These are phyloP conservation scores for Tuber melanosporum DNA, from an alignment of 495 filamentous ascomycete species.

Conservation along the genomic window DNA sequence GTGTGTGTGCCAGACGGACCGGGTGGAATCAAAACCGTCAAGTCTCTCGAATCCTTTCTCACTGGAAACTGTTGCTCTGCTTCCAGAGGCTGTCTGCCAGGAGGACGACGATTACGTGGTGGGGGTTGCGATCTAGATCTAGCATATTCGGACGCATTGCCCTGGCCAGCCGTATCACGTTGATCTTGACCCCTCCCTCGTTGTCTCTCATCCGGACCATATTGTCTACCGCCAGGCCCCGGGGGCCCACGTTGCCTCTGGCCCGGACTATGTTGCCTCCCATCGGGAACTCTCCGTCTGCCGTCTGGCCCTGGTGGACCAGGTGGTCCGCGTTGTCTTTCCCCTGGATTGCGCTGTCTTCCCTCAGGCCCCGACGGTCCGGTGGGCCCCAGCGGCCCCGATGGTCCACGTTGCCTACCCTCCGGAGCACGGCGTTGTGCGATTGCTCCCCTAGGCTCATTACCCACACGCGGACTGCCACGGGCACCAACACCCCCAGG, in stretches of 20 bases:
- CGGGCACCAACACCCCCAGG: slow-evolving; percentile 7
- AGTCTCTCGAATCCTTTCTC: slow-evolving; percentile 19
- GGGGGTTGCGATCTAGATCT: slow-evolving; percentile 31
- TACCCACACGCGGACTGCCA: slow-evolving; percentile 5
- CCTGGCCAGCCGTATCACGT: not conserved
- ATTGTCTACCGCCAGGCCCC: not conserved
- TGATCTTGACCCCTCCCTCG: slow-evolving; percentile 12
- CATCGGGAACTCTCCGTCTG: not conserved
- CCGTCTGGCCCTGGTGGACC: not conserved
- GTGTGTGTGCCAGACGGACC: not conserved
- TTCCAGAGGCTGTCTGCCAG: slow-evolving; percentile 42
- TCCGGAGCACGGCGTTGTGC: slow-evolving; percentile 1
- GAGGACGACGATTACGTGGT: slow-evolving; percentile 22
- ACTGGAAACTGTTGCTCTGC: slow-evolving; percentile 23
- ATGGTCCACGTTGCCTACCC: slow-evolving; percentile 8
- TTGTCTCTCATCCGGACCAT: slow-evolving; percentile 12
- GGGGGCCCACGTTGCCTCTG: slow-evolving; percentile 8
- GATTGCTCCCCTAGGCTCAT: not conserved
- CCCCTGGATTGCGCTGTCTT: slow-evolving; percentile 6
- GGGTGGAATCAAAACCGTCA: not conserved
- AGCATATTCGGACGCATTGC: slow-evolving; percentile 17
- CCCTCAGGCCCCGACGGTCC: slow-evolving; percentile 6
- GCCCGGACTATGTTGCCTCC: slow-evolving; percentile 5
- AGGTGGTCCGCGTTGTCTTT: slow-evolving; percentile 1
- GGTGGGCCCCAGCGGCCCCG: not conserved